Evolutionary conservation across 2,329 filamentous ascomycete genomes (phyloP).

Genomic region (Alternaria triticimaculans): DNA sequence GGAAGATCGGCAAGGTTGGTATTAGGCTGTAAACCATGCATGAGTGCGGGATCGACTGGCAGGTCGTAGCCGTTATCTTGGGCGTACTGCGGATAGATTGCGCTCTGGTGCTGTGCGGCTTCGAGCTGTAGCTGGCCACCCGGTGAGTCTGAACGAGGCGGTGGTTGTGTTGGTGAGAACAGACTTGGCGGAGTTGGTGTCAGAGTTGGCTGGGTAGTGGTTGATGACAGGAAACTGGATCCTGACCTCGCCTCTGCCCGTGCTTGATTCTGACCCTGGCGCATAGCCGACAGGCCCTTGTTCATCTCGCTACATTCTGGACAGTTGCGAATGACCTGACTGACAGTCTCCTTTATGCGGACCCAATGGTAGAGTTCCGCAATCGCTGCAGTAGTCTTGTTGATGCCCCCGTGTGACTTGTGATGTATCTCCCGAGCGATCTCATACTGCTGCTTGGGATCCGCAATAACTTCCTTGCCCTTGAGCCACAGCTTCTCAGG

Average conservation of each 20-base stretch:
- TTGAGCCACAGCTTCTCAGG: conserved; percentile 83
- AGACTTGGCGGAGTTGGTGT: conserved; percentile 20
- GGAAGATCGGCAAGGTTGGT: conserved; percentile 39
- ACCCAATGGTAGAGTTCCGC: conserved; percentile 97
- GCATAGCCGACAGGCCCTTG: conserved; percentile 40
- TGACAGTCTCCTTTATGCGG: conserved; percentile 96
- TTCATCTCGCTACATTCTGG: conserved; percentile 79
- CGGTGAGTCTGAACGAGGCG: conserved; percentile 30
- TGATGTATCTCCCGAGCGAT: conserved; percentile 82
- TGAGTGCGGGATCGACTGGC: conserved; percentile 68
- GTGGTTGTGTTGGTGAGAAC: conserved; percentile 11
- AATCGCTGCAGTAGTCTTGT: conserved; percentile 95
- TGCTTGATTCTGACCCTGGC: conserved; percentile 26
- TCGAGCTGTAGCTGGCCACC: conserved; percentile 38
- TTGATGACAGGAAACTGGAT: conserved; percentile 8
- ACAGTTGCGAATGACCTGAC: conserved; percentile 91
- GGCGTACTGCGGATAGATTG: conserved; percentile 27
- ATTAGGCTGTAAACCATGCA: conserved; percentile 49
- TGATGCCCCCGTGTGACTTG: conserved; percentile 86
- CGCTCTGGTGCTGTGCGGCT: conserved; percentile 37
- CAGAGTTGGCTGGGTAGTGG: conserved; percentile 10
- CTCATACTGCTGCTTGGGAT: conserved; percentile 87
- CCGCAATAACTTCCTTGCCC: conserved; percentile 94
- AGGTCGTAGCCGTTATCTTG: conserved; percentile 58
- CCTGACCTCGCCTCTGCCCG: conserved; percentile 15